phyloP scores from a whole-genome alignment of 1,284 basidiomycete species.

The Quambalaria eucalypti region DNA sequence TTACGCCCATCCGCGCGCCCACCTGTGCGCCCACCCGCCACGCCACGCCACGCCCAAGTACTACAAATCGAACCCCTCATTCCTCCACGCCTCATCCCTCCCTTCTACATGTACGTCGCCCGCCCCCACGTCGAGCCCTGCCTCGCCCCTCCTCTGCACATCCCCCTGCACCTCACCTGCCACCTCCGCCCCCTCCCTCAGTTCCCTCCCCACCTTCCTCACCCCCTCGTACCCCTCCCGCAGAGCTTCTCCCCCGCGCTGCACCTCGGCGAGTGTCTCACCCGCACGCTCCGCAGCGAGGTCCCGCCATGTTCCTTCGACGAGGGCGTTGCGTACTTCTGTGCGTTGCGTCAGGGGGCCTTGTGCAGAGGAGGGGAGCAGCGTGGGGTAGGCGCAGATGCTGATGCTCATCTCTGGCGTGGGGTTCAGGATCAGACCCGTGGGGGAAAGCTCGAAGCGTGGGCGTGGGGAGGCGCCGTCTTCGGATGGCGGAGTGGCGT shows the following conservation, averaged over 20 bases:
- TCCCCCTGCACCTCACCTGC: neutral
- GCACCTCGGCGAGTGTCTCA: neutral
- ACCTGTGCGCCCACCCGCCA: too few relatives aligned
- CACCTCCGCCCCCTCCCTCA: neutral
- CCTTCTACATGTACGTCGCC: too few relatives aligned
- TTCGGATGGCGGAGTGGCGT: neutral
- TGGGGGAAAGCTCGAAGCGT: neutral
- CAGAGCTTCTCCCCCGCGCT: neutral
- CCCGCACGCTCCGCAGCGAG: neutral
- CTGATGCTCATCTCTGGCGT: neutral
- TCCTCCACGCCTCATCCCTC: neutral
- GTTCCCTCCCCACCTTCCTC: neutral
- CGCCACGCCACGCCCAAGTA: too few relatives aligned
- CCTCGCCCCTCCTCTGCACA: neutral
- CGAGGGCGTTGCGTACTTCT: slow-evolving; percentile 3
- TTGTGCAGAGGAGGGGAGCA: slow-evolving; percentile 2
- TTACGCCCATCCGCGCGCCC: too few relatives aligned
- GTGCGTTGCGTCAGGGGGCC: slow-evolving; percentile 7
- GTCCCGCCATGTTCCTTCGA: neutral
- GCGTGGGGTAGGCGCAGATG: slow-evolving; percentile 4
- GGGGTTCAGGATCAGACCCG: neutral
- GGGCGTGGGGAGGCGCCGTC: neutral
- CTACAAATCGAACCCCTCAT: neutral
- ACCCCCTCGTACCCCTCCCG: neutral
- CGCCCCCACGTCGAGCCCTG: neutral